Conservation (phyloP, 2,329 filamentous ascomycete species). For the Trichoderma breve region DNA sequence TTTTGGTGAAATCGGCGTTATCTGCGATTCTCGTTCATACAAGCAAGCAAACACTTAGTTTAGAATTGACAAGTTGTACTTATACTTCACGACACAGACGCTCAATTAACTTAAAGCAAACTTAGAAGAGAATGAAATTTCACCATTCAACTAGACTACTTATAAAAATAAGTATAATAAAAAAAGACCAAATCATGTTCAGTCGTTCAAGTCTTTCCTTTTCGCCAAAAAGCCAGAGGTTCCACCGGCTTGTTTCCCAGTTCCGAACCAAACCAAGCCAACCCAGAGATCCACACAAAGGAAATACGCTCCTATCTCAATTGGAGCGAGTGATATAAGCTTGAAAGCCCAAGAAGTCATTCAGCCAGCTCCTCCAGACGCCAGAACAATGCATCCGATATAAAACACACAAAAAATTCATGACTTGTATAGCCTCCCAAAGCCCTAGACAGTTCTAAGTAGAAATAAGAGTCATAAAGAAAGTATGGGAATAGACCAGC, state of each 20-base stretch:
- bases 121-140: background rate
- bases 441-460: background rate
- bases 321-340: background rate
- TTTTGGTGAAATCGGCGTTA: background rate
- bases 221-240: background rate
- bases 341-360: background rate
- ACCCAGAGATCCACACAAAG: background rate
- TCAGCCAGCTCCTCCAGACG: slow-evolving; percentile 7
- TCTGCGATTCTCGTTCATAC: background rate
- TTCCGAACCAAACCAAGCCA: background rate
- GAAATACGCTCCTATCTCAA: background rate
- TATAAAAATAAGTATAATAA: background rate
- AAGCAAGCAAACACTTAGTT: background rate
- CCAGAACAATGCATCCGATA: slow-evolving; percentile 18
- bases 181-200: background rate
- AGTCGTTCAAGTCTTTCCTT: background rate
- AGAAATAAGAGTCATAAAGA: background rate
- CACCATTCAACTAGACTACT: background rate
- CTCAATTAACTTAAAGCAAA: background rate
- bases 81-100: background rate
- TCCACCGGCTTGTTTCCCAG: background rate
- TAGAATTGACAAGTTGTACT: background rate
- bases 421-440: background rate
- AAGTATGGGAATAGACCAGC: background rate
- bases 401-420: background rate